phyloP scores from a whole-genome alignment of 2,329 filamentous ascomycete genomes.

The Aureobasidium sp. region DNA sequence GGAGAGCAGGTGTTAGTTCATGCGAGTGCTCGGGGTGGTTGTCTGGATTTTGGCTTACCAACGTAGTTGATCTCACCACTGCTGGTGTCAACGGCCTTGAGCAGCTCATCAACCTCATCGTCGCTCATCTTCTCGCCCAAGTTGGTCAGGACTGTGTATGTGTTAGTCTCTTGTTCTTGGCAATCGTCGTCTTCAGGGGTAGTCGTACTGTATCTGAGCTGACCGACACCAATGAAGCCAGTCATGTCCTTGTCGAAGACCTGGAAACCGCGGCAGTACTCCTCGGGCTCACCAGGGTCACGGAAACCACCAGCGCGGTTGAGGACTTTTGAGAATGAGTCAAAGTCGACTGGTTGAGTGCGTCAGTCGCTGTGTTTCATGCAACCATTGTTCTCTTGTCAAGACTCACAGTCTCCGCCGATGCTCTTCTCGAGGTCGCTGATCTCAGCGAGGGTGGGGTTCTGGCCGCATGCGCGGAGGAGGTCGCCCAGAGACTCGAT shows the following conservation, averaged over 20 bases:
- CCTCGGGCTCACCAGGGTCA: slow-evolving; percentile 93
- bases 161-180: neutral
- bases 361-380: neutral
- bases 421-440: slow-evolving; percentile 83
- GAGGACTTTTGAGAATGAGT: slow-evolving; percentile 91
- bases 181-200: slow-evolving; percentile 9
- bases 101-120: slow-evolving; percentile 95
- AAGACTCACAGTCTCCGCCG: slow-evolving; percentile 77
- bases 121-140: slow-evolving; percentile 99
- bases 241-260: slow-evolving; percentile 99
- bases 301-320: slow-evolving; percentile 98
- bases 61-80: slow-evolving; percentile 97
- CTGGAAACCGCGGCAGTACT: slow-evolving; percentile 98
- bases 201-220: slow-evolving; percentile 73
- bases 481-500: slow-evolving; percentile 86
- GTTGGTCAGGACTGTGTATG: slow-evolving; percentile 69
- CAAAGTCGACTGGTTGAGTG: slow-evolving; percentile 73
- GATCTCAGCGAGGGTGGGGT: slow-evolving; percentile 91
- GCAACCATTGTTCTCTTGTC: neutral
- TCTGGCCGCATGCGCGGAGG: slow-evolving; percentile 93
- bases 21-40: neutral
- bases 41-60: slow-evolving; percentile 49
- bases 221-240: slow-evolving; percentile 93
- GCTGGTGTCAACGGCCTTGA: slow-evolving; percentile 96
- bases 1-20: neutral